These are phyloP conservation scores for Phaeoacremonium minimum DNA, from an alignment of 2,329 filamentous ascomycete genomes.

Conservation along the genomic window DNA sequence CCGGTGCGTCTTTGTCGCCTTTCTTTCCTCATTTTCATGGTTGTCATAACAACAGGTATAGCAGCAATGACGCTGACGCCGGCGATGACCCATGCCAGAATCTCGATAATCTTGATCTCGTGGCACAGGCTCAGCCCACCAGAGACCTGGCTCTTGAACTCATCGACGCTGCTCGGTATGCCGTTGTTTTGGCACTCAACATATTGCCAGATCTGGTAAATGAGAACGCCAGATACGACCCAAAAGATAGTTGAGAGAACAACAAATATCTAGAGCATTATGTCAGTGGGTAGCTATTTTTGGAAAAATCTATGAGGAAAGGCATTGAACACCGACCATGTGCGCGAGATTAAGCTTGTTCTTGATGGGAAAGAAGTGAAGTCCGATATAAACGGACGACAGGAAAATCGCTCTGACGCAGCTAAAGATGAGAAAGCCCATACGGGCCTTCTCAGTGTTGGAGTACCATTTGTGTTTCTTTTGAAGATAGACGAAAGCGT, in stretches of 20 bases:
- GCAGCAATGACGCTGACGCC: constrained; percentile 6
- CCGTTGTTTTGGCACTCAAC: constrained; percentile 6
- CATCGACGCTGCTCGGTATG: constrained; percentile 1
- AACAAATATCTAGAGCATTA: constrained; percentile 3
- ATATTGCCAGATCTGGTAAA: constrained; percentile 7
- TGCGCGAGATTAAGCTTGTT: constrained; percentile 6
- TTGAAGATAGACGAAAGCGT: constrained; percentile 6
- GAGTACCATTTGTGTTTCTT: constrained; percentile 6
- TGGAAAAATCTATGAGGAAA: no score
- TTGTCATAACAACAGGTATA: constrained; percentile 6
- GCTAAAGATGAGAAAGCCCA: constrained; percentile 8
- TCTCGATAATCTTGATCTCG: constrained; percentile 9
- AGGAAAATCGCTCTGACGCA: constrained; percentile 4
- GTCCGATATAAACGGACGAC: constrained; percentile 2
- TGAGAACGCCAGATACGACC: constrained; percentile 6
- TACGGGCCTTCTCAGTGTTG: constrained; percentile 4
- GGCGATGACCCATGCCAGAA: constrained; percentile 6
- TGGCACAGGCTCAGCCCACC: constrained; percentile 7
- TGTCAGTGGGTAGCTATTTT: background rate
- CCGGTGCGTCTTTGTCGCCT: no score
- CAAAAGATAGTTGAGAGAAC: constrained; percentile 7
- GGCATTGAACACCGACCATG: background rate
- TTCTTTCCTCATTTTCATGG: constrained; percentile 2
- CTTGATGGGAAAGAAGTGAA: constrained; percentile 2
- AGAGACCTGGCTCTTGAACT: constrained; percentile 6